Percentiles rank a stretch among this genome's conserved stretches.
Evolutionary conservation across 78 protist genomes (phyloP).

Genomic region (Speleostelium caveatum): DNA sequence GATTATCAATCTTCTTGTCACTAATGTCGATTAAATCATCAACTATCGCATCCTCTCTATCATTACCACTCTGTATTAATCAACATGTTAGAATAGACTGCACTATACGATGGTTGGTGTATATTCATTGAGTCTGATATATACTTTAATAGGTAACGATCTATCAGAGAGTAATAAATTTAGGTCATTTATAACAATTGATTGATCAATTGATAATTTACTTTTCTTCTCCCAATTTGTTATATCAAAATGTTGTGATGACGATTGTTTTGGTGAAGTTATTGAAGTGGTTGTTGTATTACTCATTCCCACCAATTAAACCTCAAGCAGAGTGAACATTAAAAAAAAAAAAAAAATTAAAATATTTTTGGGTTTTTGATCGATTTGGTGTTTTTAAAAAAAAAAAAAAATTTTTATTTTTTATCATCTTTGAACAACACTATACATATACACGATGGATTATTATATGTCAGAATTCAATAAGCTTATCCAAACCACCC

Average conservation of each 20-base stretch:
- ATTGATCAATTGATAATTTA: slow-evolving; percentile 43
- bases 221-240: slow-evolving; percentile 64
- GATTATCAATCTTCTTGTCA: slow-evolving; percentile 43
- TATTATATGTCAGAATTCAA: neutral
- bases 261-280: neutral
- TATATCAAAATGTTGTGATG: slow-evolving; percentile 40
- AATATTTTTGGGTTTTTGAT: neutral
- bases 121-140: neutral
- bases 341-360: too few relatives aligned
- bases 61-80: neutral
- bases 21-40: neutral
- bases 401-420: too few relatives aligned
- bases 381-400: neutral
- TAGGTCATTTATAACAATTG: slow-evolving; percentile 15
- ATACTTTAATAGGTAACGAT: slow-evolving; percentile 43
- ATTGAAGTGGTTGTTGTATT: neutral
- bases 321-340: neutral
- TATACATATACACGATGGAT: slow-evolving; percentile 13
- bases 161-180: neutral
- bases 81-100: neutral
- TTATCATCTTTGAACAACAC: too few relatives aligned
- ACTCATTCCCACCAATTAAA: neutral
- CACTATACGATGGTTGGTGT: neutral
- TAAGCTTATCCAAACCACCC: neutral
- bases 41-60: neutral